Evolutionary conservation across 176 grass and related monocot species (phyloP), one percentile per base, ranked within the genome.

Genomic region (Triticum monococcum): DNA sequence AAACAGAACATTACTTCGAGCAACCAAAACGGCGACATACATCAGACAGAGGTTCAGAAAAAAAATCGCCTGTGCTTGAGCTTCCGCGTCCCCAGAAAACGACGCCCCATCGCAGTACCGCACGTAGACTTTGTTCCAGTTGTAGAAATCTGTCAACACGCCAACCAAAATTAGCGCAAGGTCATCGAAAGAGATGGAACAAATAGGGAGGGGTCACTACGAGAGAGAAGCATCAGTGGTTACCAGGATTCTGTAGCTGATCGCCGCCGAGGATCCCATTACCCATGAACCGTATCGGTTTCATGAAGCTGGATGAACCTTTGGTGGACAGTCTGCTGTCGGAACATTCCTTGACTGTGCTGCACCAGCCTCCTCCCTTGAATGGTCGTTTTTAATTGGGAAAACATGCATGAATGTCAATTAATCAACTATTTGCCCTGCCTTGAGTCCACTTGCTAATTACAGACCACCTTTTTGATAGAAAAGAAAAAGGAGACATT

Each of bases 331-430:
- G 50, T 56, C 9, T 77, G 46, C 73, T 36, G n/a, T 28, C 14
- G 1, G 59, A 76, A 64, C 92, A 94, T 59, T 30, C 26, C 83
- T 83, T 64, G 16, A 56, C 4, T 5, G 73, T 77, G 46, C 16
- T 57, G 75, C 92, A 94, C 92, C 92, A 94, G 35, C 74, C 92
- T 87, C 92, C 92, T 38, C 92, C 92, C 92, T 91, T 83, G 43
- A 46, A 46, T 46, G 79, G 5, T 79, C 7, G 35, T 86, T 83
- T 74, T 74, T 17, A 10, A 17, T 41, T 18, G 33, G 5, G 3
- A 40, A 25, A 57, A 12, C n/a, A 54, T 20, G 48, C 18, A 54
- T 54, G 16, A 54, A 18, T 54, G 16, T 18, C 16, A 22, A 22
- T 9, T 22, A 57, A 59, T 22, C 56, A 59, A 59, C 56, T 18